Base-by-base conservation (phyloP, 192 early-diverging fungal species). In the Hyaloraphidium curvatum region DNA sequence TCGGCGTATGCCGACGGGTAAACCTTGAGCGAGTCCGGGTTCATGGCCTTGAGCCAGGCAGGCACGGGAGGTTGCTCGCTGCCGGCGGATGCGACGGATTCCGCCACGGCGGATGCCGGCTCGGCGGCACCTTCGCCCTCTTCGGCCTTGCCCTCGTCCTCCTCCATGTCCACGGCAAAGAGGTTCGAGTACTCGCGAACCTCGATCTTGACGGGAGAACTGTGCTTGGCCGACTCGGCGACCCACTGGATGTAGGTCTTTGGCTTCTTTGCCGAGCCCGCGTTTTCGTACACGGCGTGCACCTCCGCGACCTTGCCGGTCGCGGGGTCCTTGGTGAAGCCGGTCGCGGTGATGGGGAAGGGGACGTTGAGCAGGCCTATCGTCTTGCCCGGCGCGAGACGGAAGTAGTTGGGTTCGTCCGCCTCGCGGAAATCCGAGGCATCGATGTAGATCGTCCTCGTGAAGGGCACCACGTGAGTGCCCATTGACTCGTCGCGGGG, bases 191-290 rank as follows among this genome's bases (percentile, higher is more conserved):
- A 95, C 29, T 87, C 62, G 39, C 87, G 76, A 14, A 90, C 71
- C 67, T 99, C 86, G 35, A 96, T 59, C 25, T 67, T 64, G 16
- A 94, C 80, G 16, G 95, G 90, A 4, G 86, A 91, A 25, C 75
- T 70, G 59, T 81, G 84, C 57, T 77, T 75, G 28, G 77, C 71
- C 22, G 82, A 86, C 55, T 94, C 80, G 31, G 86, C 87, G 23
- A 99, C 73, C 96, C 96, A 99, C 63, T 99, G 96, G 70, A 99
- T 96, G 67, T 83, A 97, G 1, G 96, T 83, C 76, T 94, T 99
- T 52, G 96, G 89, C 69, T 87, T 86, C 52, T 67, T 58, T 57
- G 65, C 73, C 19, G 66, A 74, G 1, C 51, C 55, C 21, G 58
- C 70, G 59, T 81, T 78, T 54, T 92, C 85, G 61, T 89, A 91